Evolutionary conservation across 768 basidiomycete species (phyloP).

Genomic region (Naganishia vaughanmartiniae): DNA sequence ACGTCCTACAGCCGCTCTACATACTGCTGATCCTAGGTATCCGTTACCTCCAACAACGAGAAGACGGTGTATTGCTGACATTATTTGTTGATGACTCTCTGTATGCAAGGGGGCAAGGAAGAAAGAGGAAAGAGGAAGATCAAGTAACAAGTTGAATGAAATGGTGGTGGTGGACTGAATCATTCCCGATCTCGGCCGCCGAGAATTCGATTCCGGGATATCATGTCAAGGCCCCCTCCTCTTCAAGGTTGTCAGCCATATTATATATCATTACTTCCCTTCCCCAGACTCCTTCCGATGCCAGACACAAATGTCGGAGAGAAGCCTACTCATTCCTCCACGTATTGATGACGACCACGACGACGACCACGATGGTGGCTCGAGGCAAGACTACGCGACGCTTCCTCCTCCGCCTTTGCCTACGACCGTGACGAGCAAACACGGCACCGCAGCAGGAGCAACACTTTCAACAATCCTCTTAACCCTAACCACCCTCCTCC

Average conservation of each 20-base stretch:
- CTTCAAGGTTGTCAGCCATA: no score
- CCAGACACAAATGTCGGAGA: no score
- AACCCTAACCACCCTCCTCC: slow-evolving; percentile 35
- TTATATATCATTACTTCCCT: no score
- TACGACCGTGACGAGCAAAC: neutral
- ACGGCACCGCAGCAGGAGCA: slow-evolving; percentile 6
- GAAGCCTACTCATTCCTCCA: no score
- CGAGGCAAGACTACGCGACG: neutral
- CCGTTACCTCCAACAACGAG: slow-evolving; percentile 99
- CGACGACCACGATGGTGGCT: no score
- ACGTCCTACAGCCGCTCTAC: slow-evolving; percentile 75
- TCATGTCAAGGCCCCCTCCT: no score
- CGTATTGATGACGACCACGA: no score
- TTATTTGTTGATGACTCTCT: neutral
- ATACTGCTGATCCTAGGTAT: slow-evolving; percentile 93
- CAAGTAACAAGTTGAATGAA: neutral
- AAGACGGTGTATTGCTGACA: slow-evolving; percentile 48
- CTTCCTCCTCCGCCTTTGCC: neutral
- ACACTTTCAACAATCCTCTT: slow-evolving; percentile 28
- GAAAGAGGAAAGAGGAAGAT: neutral
- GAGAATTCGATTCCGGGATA: no score
- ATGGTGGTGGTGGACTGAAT: neutral
- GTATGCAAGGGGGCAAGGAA: neutral
- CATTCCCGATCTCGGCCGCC: no score
- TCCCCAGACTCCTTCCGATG: no score